Percentiles rank a stretch among this genome's conserved stretches.
These are phyloP conservation scores for Phytophthora macrochlamydospora DNA, from an alignment of 352 stramenopile species.

Conservation along the genomic window DNA sequence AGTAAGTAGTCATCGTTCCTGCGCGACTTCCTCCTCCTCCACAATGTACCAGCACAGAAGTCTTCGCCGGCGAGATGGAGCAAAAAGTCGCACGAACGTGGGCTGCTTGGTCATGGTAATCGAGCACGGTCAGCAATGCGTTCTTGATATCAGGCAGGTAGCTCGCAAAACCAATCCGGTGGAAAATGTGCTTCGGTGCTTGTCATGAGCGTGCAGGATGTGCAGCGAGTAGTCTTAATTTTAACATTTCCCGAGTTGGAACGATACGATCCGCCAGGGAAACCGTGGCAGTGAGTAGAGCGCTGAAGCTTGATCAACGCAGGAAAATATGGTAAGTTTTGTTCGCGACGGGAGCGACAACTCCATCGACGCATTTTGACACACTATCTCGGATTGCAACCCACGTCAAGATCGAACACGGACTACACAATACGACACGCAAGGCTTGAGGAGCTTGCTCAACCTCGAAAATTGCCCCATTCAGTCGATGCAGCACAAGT, in stretches of 20 bases:
- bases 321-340: constrained; percentile 1
- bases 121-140: constrained; percentile 55
- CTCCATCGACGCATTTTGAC: background rate
- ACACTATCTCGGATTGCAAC: constrained; percentile 10
- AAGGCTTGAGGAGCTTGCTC: constrained; percentile 33
- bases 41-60: constrained; percentile 65
- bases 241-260: constrained; percentile 38
- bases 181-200: constrained; percentile 41
- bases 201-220: constrained; percentile 40
- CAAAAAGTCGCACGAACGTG: constrained; percentile 58
- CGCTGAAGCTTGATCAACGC: background rate
- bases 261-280: constrained; percentile 52
- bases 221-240: constrained; percentile 31
- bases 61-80: background rate
- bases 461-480: constrained; percentile 38
- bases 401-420: constrained; percentile 31
- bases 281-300: constrained; percentile 41
- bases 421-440: constrained; percentile 14
- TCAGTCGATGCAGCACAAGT: constrained; percentile 34
- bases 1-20: constrained; percentile 68
- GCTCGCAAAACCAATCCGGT: constrained; percentile 28
- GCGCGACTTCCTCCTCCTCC: constrained; percentile 66
- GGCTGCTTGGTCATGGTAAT: constrained; percentile 59
- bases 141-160: constrained; percentile 31
- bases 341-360: constrained; percentile 20